These are phyloP conservation scores for Pythium sp. DNA, from an alignment of 352 stramenopile genomes.

Conservation along the genomic window DNA sequence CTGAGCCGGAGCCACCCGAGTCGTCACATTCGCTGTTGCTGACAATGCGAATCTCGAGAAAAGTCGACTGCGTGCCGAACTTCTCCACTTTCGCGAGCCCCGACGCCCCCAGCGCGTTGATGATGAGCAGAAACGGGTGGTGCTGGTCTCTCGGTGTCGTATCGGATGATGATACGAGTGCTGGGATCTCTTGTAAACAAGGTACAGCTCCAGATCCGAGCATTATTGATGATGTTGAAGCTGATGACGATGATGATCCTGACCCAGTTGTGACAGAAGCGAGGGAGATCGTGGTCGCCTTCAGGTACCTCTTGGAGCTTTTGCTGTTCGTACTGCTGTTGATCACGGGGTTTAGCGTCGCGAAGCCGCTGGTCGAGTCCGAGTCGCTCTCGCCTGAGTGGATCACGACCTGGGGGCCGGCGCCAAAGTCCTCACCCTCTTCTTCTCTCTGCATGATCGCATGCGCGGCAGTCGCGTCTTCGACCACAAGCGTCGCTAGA, in stretches of 20 bases:
- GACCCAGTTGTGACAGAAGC: neutral
- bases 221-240: neutral
- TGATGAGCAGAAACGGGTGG: constrained; percentile 35
- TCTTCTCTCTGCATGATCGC: neutral
- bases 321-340: constrained; percentile 2
- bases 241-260: neutral
- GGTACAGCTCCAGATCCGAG: constrained; percentile 13
- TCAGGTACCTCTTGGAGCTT: constrained; percentile 2
- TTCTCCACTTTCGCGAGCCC: constrained; percentile 66
- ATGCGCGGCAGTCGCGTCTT: neutral
- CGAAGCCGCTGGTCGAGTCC: constrained; percentile 53
- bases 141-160: neutral
- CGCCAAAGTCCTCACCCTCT: constrained; percentile 24
- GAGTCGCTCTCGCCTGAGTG: constrained; percentile 69
- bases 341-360: constrained; percentile 68
- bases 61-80: constrained; percentile 75
- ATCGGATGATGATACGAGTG: constrained; percentile 3
- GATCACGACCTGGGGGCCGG: constrained; percentile 61
- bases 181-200: constrained; percentile 49
- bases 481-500: neutral
- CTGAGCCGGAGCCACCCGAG: constrained; percentile 16
- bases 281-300: constrained; percentile 9
- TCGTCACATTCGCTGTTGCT: neutral
- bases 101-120: constrained; percentile 60
- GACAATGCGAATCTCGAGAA: constrained; percentile 51